Evolutionary conservation across 192 early-diverging fungal genomes (phyloP).

Genomic region (Gigaspora rosea): DNA sequence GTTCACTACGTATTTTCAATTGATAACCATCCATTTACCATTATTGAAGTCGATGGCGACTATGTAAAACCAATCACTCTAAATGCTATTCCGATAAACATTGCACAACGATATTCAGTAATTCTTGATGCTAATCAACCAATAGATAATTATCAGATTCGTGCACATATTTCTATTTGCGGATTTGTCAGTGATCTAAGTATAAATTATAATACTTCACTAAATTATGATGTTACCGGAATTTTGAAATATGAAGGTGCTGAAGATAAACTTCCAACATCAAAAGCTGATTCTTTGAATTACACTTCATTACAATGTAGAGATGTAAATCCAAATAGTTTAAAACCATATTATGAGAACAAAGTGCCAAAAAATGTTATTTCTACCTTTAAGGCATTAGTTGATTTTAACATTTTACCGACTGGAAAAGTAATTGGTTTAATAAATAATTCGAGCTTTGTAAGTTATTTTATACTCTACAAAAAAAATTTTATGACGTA

Average conservation of each 20-base stretch:
- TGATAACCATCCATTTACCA: conserved; percentile 37
- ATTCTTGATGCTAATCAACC: conserved; percentile 44
- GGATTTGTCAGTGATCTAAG: conserved; percentile 21
- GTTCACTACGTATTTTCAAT: conserved; percentile 39
- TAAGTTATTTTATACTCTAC: too few relatives aligned
- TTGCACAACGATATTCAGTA: conserved; percentile 47
- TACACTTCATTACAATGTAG: too few relatives aligned
- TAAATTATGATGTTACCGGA: conserved; percentile 34
- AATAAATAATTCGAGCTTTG: too few relatives aligned
- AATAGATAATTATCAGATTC: conserved; percentile 41
- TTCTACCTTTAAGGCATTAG: too few relatives aligned
- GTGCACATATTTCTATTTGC: conserved; percentile 35
- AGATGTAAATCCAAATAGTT: too few relatives aligned
- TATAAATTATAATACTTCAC: conserved; percentile 32
- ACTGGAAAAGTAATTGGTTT: too few relatives aligned
- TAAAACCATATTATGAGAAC: too few relatives aligned
- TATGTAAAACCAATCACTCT: conserved; percentile 35
- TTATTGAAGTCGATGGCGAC: conserved; percentile 45
- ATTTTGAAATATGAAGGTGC: conserved; percentile 15
- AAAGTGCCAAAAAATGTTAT: too few relatives aligned
- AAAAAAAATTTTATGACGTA: too few relatives aligned
- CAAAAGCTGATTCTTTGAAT: not conserved
- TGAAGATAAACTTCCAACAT: not conserved
- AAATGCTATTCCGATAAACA: conserved; percentile 33
- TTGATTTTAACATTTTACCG: too few relatives aligned